Conservation (phyloP, 2,329 filamentous ascomycete genomes). For the Verticillium dahliae region DNA sequence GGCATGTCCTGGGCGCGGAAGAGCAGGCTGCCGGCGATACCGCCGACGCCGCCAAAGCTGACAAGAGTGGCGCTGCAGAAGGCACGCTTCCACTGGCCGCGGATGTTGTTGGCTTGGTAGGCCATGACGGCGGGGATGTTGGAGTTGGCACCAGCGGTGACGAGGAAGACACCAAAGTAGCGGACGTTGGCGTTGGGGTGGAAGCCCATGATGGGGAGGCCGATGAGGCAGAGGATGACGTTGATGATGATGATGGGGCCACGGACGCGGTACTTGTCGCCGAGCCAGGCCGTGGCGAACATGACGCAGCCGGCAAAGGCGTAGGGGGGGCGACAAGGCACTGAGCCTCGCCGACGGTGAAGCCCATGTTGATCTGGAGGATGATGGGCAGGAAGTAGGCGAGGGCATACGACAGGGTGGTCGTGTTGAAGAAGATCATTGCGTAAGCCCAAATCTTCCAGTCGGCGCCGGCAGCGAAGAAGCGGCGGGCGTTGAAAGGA, state of each 20-base stretch:
- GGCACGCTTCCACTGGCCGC: conserved; percentile 83
- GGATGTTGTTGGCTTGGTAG: conserved; percentile 83
- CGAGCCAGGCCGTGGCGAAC: conserved; percentile 51
- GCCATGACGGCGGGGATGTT: conserved; percentile 71
- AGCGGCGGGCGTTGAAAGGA: conserved; percentile 40
- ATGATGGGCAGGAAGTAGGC: conserved; percentile 78
- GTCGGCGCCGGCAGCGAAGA: conserved; percentile 40
- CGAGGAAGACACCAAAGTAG: conserved; percentile 70
- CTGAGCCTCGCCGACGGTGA: conserved; percentile 56
- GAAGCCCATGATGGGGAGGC: conserved; percentile 68
- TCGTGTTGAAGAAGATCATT: conserved; percentile 57
- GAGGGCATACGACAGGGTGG: conserved; percentile 67
- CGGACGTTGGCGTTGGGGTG: conserved; percentile 46
- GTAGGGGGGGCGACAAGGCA: conserved; percentile 69
- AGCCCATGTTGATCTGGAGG: conserved; percentile 56
- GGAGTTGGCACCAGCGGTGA: conserved; percentile 69
- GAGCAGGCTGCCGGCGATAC: conserved; percentile 68
- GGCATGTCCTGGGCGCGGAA: conserved; percentile 56
- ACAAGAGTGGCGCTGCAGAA: conserved; percentile 72
- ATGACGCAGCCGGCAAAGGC: conserved; percentile 58
- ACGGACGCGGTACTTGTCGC: conserved; percentile 61
- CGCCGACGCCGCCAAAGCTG: conserved; percentile 70
- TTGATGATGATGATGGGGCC: conserved; percentile 62
- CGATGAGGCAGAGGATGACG: conserved; percentile 59
- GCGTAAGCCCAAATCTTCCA: conserved; percentile 58